These are phyloP conservation scores for Lasiodiplodia sp. DNA, from an alignment of 2,329 filamentous ascomycete genomes.

Conservation along the genomic window DNA sequence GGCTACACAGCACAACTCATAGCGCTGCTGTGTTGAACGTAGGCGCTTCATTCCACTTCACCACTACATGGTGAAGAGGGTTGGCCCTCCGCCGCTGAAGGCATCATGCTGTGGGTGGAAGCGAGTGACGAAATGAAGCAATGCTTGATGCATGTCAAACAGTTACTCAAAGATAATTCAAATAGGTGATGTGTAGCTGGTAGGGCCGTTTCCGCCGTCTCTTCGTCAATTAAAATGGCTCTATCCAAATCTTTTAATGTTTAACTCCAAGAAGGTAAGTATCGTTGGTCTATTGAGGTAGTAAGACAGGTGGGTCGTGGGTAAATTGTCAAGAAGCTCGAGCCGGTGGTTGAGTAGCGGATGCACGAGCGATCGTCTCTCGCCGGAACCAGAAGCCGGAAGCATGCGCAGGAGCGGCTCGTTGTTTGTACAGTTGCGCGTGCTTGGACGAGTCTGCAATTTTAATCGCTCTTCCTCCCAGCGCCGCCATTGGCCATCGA, in stretches of 20 bases:
- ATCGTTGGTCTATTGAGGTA: background rate
- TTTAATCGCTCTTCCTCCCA: slow-evolving; percentile 24
- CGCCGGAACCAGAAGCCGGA: background rate
- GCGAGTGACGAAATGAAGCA: background rate
- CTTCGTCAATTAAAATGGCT: slow-evolving; percentile 29
- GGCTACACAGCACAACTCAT: background rate
- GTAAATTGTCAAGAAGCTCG: slow-evolving; percentile 1
- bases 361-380: background rate
- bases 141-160: background rate
- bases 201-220: slow-evolving; percentile 28
- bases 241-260: slow-evolving; percentile 14
- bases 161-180: background rate
- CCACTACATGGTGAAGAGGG: background rate
- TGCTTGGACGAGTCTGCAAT: background rate
- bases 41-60: background rate
- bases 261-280: slow-evolving; percentile 1
- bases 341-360: background rate
- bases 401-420: background rate
- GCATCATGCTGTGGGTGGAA: background rate
- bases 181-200: background rate
- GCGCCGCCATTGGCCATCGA: slow-evolving; percentile 26
- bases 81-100: background rate
- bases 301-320: background rate
- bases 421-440: background rate
- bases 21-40: background rate